Evolutionary conservation across 768 basidiomycete species (phyloP), one percentile per base, ranked within the genome.

Genomic region (Psilocybe azurescens): DNA sequence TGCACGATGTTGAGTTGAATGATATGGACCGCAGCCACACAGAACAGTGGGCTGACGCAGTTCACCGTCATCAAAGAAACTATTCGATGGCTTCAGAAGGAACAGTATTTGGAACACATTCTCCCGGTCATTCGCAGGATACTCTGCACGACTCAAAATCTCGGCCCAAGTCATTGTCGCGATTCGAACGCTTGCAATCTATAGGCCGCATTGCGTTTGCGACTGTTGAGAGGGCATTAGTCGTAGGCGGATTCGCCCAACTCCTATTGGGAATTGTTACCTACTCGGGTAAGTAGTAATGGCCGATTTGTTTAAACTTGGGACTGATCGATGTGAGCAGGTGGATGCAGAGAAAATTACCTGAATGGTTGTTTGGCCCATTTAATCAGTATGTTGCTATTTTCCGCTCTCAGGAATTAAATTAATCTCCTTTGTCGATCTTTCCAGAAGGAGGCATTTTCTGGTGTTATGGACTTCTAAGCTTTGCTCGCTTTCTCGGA

Each of bases 401-500:
- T 14, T 54, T 56, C 46, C 39, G 53, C 20, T 32, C 47, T 28
- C 28, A 24, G 38, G 65, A 24, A 20, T 32, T 28, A 62, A 24
- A 50, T 50, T 64, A 58, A 50, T 36, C 65, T 59, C 29, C 33
- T 60, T 48, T 16, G 56, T 49, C 10, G 10, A 54, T 24, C 18
- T 52, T 29, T 60, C n/a, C 71, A 94, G 93, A 94, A 84, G 94
- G 95, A 20, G 87, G 84, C 33, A 94, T 97, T 65, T 99, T 99
- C 78, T 94, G 94, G 88, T 86, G 85, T 60, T 98, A 94, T 74
- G 97, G 96, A 6, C 75, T 98, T 5, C 73, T 93, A 53, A 87
- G 92, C 0, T 99, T 97, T 73, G 91, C 87, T n/a, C 90, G 97
- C n/a, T 99, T 93, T 78, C 86, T 97, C 52, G 96, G 96, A 29